Evolutionary conservation across 768 basidiomycete genomes (phyloP), one percentile per base, ranked within the genome.

Genomic region (Tulasnella sp.): DNA sequence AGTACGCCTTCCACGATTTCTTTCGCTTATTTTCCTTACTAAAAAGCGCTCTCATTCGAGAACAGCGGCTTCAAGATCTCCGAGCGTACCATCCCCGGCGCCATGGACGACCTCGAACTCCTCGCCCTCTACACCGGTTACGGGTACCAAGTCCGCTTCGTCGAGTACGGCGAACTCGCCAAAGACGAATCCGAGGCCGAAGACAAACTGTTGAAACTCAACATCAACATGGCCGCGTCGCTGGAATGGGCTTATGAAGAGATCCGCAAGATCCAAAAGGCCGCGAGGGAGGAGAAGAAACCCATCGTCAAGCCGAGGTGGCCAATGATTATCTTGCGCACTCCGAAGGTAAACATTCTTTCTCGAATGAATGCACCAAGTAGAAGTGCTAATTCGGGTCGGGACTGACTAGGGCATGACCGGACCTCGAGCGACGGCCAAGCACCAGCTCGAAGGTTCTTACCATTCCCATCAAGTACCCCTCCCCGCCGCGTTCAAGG

Each of bases 381-480:
- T 26, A 52, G 26, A 41, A 22, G 29, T 9, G 52, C 62, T 72
- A 19, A 72, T 40, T 37, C 39, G 9, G 11, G 26, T 59, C 26
- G 4, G 1, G 4, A 11, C 37, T 68, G 6, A 32, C 34, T 39
- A 81, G 81, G 87, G 92, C 32, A 88, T 86, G 82, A 83, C 87
- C 6, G 89, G 90, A 5, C 91, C 92, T 1, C 88, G 88, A 75
- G 75, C 80, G 26, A 78, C 90, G 35, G 83, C 86, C 67, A 90
- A 88, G n/a, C 86, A 90, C 74, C 86, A 85, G 72, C 85, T 94
- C 67, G 91, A 92, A 77, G 90, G 90, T 62, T 91, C 89, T 26
- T 95, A 90, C 85, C 87, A 84, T 73, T 85, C 94, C 0, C 94
- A 97, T 78, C 94, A 96, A 81, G 93, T 96, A 1, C 94, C 94